Evolutionary conservation across 2,329 filamentous ascomycete genomes (phyloP), one percentile per base, ranked within the genome.

Genomic region (Diaporthe australafricana): DNA sequence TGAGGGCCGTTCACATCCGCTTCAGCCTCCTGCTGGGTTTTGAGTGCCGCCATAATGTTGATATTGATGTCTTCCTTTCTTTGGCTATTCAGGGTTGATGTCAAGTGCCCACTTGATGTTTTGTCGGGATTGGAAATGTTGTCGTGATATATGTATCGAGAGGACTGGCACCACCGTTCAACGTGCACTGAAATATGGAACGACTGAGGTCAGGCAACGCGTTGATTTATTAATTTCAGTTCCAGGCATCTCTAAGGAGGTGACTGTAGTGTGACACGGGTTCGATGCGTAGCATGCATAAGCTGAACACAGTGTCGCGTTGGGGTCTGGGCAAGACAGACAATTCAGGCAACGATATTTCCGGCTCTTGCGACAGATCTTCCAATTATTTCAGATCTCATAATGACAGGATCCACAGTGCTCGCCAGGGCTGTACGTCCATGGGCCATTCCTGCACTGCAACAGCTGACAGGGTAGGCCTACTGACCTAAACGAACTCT

Each of bases 261-360:
- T 16, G 42, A 40, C 40, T 35, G 20, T 9, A 32, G 12, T 48
- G 20, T 22, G 30, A 32, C 42, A 12, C 60, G 48, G 27, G 30
- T 27, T 25, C 12, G 20, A 35, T 63, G 20, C 42, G 7, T 35
- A 22, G 11, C 9, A 32, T n/a, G 27, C 42, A 35, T 55, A 30
- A 48, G 60, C 57, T 63, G 57, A 63, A 22, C 20, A 5, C 1
- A 22, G 42, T 47, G 57, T 32, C 22, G 47, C 40, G 8, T 14
- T 53, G n/a, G n/a, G n/a, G n/a, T 17, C 25, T 30, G 50, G 14
- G 25, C 20, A 27, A 5, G 9, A 42, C n/a, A 60, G 22, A n/a
- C 17, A 11, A 45, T 62, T 7, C 57, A 62, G 57, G 57, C 57
- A 62, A 62, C 57, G 7, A 47, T 16, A 62, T 45, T 62, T 16